Conservation (phyloP, 352 stramenopile species). For the Pythium aphanidermatum region DNA sequence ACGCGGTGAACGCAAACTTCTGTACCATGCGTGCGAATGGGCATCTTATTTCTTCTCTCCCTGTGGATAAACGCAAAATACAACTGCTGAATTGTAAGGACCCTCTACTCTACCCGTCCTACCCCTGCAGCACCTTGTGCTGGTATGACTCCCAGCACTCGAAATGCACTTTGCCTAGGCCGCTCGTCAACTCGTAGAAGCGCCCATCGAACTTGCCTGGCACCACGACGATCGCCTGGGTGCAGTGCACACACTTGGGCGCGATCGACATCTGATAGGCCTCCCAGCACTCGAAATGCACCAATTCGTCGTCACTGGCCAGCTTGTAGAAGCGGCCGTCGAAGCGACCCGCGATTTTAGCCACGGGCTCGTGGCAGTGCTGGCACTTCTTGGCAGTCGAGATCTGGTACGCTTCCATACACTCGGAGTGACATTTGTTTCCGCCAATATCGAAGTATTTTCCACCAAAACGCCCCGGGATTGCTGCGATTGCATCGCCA, state of each 20-base stretch:
- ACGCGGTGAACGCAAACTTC: too few relatives aligned
- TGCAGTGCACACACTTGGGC: conserved; percentile 77
- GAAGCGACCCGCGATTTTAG: conserved; percentile 63
- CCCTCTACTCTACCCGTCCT: too few relatives aligned
- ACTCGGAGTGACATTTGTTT: conserved; percentile 73
- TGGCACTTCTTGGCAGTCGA: conserved; percentile 67
- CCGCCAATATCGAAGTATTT: conserved; percentile 78
- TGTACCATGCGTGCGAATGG: too few relatives aligned
- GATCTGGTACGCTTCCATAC: conserved; percentile 72
- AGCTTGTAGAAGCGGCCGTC: conserved; percentile 87
- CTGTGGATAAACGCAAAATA: too few relatives aligned
- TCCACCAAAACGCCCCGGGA: conserved; percentile 68
- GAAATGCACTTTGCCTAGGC: conserved; percentile 77
- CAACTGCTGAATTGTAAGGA: too few relatives aligned
- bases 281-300: conserved; percentile 87
- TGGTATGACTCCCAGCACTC: conserved; percentile 84
- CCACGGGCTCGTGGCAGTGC: conserved; percentile 61
- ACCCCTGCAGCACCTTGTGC: not conserved
- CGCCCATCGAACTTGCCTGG: conserved; percentile 67
- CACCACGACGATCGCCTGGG: conserved; percentile 65
- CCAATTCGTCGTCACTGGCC: conserved; percentile 31
- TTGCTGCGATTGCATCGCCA: conserved; percentile 67
- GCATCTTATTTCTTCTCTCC: too few relatives aligned
- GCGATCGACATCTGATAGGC: conserved; percentile 63
- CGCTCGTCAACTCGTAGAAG: conserved; percentile 79